These are phyloP conservation scores for Cutaneotrichosporon cutaneum DNA, from an alignment of 1,284 basidiomycete genomes.

Conservation along the genomic window DNA sequence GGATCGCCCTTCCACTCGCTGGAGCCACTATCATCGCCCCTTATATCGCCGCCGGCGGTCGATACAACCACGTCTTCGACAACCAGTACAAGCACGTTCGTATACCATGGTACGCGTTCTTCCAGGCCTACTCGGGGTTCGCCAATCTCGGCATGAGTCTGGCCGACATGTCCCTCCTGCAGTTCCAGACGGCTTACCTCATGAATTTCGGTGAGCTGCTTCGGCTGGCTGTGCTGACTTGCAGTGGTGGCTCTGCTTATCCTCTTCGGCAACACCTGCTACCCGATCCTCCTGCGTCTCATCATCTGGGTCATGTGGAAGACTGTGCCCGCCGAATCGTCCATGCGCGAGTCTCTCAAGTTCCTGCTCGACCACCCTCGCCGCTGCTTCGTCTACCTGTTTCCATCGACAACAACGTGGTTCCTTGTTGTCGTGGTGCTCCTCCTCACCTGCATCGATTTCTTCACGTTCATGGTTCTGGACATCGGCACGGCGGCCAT, in stretches of 20 bases:
- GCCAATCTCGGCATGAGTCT: constrained; percentile 87
- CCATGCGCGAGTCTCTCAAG: constrained; percentile 73
- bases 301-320: constrained; percentile 72
- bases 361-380: constrained; percentile 92
- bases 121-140: constrained; percentile 82
- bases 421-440: constrained; percentile 71
- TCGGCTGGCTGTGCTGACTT: constrained; percentile 6
- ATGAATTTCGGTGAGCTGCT: constrained; percentile 62
- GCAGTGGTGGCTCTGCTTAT: constrained; percentile 62
- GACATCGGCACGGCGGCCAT: constrained; percentile 79
- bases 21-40: constrained; percentile 73
- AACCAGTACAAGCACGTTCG: constrained; percentile 60
- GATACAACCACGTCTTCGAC: constrained; percentile 57
- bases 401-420: constrained; percentile 95
- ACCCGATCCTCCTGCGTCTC: constrained; percentile 71
- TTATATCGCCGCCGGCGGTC: constrained; percentile 66
- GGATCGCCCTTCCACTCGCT: constrained; percentile 65
- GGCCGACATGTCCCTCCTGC: constrained; percentile 84
- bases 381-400: constrained; percentile 85
- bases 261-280: constrained; percentile 87
- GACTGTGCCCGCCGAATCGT: constrained; percentile 62
- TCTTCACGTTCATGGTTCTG: constrained; percentile 81
- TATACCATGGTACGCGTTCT: constrained; percentile 76
- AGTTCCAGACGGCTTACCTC: constrained; percentile 80
- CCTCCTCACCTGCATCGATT: constrained; percentile 76